A percentile compares a stretch with the other conserved stretches of the same genome.
These are phyloP conservation scores for Colletotrichum coccodes DNA, from an alignment of 2,329 filamentous ascomycete species.

Conservation along the genomic window DNA sequence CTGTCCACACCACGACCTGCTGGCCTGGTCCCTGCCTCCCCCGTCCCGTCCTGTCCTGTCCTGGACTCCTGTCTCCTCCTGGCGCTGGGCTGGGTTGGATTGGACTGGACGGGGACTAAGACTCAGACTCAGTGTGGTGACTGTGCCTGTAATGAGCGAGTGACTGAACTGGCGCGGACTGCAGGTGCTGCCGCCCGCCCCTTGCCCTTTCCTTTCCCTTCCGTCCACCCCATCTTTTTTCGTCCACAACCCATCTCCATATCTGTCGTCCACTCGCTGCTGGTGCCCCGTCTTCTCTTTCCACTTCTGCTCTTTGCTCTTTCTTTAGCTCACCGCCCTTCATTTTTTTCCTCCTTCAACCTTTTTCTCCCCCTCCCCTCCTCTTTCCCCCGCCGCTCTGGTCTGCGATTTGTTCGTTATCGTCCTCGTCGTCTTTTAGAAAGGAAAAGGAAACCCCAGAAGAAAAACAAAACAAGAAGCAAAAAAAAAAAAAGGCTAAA, in stretches of 20 bases:
- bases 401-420: slow-evolving; percentile 40
- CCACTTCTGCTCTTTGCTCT: slow-evolving; percentile 41
- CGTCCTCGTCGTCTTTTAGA: slow-evolving; percentile 37
- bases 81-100: slow-evolving; percentile 34
- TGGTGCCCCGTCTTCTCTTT: slow-evolving; percentile 45
- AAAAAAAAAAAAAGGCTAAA: no score
- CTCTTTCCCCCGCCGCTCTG: slow-evolving; percentile 37
- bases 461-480: slow-evolving; percentile 1
- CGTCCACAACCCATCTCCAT: slow-evolving; percentile 42
- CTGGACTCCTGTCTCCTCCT: slow-evolving; percentile 27
- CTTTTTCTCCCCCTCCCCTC: slow-evolving; percentile 37
- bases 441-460: neutral
- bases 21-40: no score
- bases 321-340: slow-evolving; percentile 42
- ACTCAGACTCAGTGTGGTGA: slow-evolving; percentile 7
- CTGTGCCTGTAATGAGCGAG: neutral
- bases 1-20: neutral
- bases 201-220: neutral
- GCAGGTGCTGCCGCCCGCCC: slow-evolving; percentile 39
- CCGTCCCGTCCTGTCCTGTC: slow-evolving; percentile 33
- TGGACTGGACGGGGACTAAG: neutral
- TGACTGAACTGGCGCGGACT: neutral
- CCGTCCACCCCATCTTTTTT: slow-evolving; percentile 39
- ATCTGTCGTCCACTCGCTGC: slow-evolving; percentile 35
- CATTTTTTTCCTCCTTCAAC: slow-evolving; percentile 43